Evolutionary conservation across 345 rosid species (phyloP).

Genomic region (Boechera divaricarpa): DNA sequence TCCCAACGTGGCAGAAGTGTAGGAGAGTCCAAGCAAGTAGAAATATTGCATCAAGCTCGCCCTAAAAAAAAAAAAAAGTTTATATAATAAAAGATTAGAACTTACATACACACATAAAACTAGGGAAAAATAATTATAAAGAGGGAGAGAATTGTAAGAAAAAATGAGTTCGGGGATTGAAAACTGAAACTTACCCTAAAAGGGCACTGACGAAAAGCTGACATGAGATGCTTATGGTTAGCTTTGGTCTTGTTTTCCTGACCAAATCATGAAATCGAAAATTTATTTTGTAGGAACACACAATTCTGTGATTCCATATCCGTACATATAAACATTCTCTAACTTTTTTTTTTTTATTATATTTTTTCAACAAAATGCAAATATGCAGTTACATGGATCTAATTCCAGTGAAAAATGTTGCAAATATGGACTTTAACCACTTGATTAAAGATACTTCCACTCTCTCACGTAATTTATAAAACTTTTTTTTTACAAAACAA

Average conservation of each 20-base stretch:
- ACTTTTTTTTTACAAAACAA: background rate
- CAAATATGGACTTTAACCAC: no score
- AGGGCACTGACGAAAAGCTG: slow-evolving; percentile 69
- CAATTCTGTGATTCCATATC: background rate
- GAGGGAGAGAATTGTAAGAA: background rate
- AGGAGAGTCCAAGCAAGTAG: slow-evolving; percentile 66
- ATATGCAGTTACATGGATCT: no score
- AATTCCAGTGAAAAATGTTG: no score
- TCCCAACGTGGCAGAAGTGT: slow-evolving; percentile 65
- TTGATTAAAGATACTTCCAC: no score
- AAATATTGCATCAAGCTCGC: slow-evolving; percentile 66
- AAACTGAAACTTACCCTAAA: slow-evolving; percentile 54
- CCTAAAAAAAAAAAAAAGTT: slow-evolving; percentile 45
- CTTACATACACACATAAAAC: background rate
- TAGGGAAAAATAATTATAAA: background rate
- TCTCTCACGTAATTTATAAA: background rate
- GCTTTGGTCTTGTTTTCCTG: slow-evolving; percentile 75
- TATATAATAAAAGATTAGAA: background rate
- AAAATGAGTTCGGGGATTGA: background rate
- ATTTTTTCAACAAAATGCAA: no score
- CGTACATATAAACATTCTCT: background rate
- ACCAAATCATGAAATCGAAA: slow-evolving; percentile 17
- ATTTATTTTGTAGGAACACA: background rate
- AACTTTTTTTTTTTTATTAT: no score
- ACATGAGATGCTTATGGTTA: slow-evolving; percentile 55